Evolutionary conservation across 2,329 filamentous ascomycete genomes (phyloP).

Genomic region (Apiospora kogelbergensis): DNA sequence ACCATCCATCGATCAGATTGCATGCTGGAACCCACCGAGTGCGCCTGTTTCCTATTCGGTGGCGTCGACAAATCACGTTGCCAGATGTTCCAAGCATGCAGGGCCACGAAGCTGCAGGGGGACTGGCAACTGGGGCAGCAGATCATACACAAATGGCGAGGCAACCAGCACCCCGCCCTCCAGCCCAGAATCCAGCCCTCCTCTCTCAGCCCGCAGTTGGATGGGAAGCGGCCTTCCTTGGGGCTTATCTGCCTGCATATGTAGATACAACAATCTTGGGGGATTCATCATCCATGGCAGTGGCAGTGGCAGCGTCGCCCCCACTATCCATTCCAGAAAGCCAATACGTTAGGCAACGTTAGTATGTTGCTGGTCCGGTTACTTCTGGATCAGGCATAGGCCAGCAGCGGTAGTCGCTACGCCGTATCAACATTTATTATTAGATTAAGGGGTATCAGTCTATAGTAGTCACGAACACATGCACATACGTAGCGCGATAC

Average conservation of each 20-base stretch:
- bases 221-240: background rate
- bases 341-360: background rate
- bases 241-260: background rate
- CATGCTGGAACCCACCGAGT: background rate
- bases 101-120: background rate
- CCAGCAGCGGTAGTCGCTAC: background rate
- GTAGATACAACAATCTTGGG: background rate
- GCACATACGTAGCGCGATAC: background rate
- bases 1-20: background rate
- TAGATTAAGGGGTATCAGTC: background rate
- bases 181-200: background rate
- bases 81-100: background rate
- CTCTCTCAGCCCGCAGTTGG: background rate
- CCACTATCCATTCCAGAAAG: background rate
- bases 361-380: background rate
- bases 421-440: background rate
- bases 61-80: background rate
- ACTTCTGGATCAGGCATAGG: background rate
- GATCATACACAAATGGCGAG: background rate
- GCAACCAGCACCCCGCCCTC: background rate
- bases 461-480: background rate
- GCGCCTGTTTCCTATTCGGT: constrained; percentile 2
- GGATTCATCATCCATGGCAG: too few species aligned
- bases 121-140: background rate
- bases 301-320: background rate